These are phyloP conservation scores for Brassica cretica DNA, from an alignment of 345 rosid species.

Conservation along the genomic window DNA sequence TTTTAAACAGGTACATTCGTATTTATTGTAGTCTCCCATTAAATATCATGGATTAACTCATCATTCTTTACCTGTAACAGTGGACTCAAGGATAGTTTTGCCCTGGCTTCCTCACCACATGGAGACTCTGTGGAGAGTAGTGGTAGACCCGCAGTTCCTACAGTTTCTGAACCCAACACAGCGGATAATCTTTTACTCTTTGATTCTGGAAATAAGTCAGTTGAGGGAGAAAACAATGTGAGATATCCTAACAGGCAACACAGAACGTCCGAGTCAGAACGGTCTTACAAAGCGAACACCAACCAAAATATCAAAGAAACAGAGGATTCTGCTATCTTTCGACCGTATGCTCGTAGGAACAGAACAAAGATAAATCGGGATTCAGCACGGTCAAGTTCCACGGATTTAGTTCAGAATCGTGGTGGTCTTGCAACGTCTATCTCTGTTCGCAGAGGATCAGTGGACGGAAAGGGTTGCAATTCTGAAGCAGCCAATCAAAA, in stretches of 20 bases:
- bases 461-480: conserved; percentile 54
- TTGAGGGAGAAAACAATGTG: conserved; percentile 54
- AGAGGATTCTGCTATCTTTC: conserved; percentile 97
- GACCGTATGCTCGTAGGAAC: conserved; percentile 95
- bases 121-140: conserved; percentile 98
- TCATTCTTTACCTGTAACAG: conserved; percentile 48
- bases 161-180: conserved; percentile 79
- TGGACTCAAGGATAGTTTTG: conserved; percentile 95
- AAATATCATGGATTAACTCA: conserved; percentile 31
- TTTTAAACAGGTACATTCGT: conserved; percentile 71
- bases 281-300: conserved; percentile 65
- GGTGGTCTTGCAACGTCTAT: conserved; percentile 69
- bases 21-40: conserved; percentile 23
- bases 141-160: conserved; percentile 74
- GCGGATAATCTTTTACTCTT: conserved; percentile 85
- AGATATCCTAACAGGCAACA: conserved; percentile 56
- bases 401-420: conserved; percentile 67
- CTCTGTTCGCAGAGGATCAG: conserved; percentile 55
- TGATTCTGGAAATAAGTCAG: conserved; percentile 76
- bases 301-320: conserved; percentile 75
- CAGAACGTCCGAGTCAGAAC: conserved; percentile 58
- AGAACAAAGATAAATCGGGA: conserved; percentile 88
- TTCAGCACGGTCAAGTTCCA: conserved; percentile 75
- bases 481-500: conserved; percentile 63
- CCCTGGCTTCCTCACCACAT: conserved; percentile 86